These are phyloP conservation scores for Hortaea werneckii DNA, from an alignment of 2,329 filamentous ascomycete genomes.

Conservation along the genomic window DNA sequence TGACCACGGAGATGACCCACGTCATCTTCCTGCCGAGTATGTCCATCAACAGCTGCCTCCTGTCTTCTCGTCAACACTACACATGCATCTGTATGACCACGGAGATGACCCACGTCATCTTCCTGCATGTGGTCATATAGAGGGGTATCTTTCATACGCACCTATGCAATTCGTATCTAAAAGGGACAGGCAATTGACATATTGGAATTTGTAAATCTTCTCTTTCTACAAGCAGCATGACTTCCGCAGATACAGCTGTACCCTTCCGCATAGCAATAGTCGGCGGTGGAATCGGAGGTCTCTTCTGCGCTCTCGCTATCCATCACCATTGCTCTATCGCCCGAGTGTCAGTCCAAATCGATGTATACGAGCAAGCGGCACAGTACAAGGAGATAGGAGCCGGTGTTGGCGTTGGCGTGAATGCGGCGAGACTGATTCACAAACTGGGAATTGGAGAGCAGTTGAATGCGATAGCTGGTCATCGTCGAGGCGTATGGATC, in stretches of 20 bases:
- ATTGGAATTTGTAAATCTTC: too few species aligned
- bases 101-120: too few species aligned
- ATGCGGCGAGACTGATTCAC: conserved; percentile 26
- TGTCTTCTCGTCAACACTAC: too few species aligned
- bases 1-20: too few species aligned
- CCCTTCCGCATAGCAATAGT: conserved; percentile 27
- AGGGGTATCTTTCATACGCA: too few species aligned
- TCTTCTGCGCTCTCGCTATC: conserved; percentile 29
- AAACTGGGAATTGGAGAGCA: conserved; percentile 25
- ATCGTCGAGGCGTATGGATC: conserved; percentile 24
- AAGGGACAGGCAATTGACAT: too few species aligned
- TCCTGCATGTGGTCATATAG: too few species aligned
- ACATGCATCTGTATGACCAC: too few species aligned
- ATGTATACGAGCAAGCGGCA: conserved; percentile 28
- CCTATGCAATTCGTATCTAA: too few species aligned
- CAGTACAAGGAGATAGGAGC: conserved; percentile 29
- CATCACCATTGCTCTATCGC: conserved; percentile 23
- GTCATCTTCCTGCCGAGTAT: too few species aligned
- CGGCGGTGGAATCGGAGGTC: conserved; percentile 32
- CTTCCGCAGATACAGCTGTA: not conserved
- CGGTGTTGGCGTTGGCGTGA: conserved; percentile 28
- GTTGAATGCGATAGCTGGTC: conserved; percentile 22
- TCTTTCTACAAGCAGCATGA: too few species aligned
- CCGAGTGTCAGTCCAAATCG: conserved; percentile 13
- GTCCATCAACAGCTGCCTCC: too few species aligned